Percentiles rank a stretch among this genome's conserved stretches.
Evolutionary conservation across 1,139 yeast genomes (phyloP).

Genomic region (Pichia sp.): DNA sequence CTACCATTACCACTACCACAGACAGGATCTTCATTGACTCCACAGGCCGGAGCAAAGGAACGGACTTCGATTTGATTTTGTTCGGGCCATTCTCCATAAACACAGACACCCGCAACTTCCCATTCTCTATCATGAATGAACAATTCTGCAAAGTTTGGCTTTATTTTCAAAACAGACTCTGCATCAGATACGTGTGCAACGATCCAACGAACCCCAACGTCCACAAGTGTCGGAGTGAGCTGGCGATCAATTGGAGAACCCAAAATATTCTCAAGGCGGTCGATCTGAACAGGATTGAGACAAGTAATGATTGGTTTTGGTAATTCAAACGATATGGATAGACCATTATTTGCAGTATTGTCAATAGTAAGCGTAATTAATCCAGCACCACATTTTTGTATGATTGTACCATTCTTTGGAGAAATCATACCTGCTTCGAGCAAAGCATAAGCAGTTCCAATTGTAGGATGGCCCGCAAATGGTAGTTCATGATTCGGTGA

Average conservation of each 20-base stretch:
- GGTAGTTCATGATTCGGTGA: slow-evolving; percentile 42
- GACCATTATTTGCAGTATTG: not conserved
- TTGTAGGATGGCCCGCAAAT: slow-evolving; percentile 57
- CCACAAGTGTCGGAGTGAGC: slow-evolving; percentile 10
- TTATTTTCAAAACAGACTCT: slow-evolving; percentile 28
- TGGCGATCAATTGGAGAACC: slow-evolving; percentile 20
- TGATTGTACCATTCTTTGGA: slow-evolving; percentile 16
- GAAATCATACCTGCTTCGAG: slow-evolving; percentile 31
- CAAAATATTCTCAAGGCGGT: slow-evolving; percentile 2
- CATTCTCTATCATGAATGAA: slow-evolving; percentile 18
- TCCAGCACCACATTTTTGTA: slow-evolving; percentile 43
- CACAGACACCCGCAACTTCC: slow-evolving; percentile 33
- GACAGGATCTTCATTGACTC: slow-evolving; percentile 43
- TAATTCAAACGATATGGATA: slow-evolving; percentile 2
- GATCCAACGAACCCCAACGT: slow-evolving; percentile 42
- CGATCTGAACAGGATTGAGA: not conserved
- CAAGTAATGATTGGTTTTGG: slow-evolving; percentile 3
- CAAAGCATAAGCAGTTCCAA: slow-evolving; percentile 44
- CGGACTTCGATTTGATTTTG: slow-evolving; percentile 29
- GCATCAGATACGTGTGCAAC: slow-evolving; percentile 31
- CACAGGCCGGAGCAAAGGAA: slow-evolving; percentile 33
- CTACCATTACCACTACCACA: slow-evolving; percentile 45
- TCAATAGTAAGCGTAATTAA: slow-evolving; percentile 24
- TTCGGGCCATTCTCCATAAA: slow-evolving; percentile 32
- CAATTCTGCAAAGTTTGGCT: slow-evolving; percentile 31